Percentiles rank a stretch among this genome's conserved stretches.
Conservation (phyloP, 768 basidiomycete species). For the Mycena haematopus region DNA sequence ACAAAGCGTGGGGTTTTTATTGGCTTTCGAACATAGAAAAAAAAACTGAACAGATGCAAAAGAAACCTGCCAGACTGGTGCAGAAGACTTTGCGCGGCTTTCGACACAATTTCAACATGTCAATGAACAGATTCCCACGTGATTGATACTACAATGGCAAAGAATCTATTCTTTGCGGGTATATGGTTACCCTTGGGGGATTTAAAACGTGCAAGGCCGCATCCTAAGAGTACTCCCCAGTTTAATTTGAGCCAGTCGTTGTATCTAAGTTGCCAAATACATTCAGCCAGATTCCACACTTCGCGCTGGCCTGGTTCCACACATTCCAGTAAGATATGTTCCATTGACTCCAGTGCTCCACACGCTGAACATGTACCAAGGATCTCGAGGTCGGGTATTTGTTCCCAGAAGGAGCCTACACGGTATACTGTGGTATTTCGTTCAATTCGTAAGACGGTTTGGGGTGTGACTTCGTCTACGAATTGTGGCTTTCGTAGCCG, state of each 20-base stretch:
- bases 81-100: too few relatives aligned
- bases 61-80: too few relatives aligned
- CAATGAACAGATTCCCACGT: too few relatives aligned
- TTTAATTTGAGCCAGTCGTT: background rate
- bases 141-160: background rate
- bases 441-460: too few relatives aligned
- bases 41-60: too few relatives aligned
- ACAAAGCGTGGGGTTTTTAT: too few relatives aligned
- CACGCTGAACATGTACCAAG: slow-evolving; percentile 25
- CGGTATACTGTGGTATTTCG: too few relatives aligned
- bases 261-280: background rate
- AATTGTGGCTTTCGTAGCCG: too few relatives aligned
- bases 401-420: slow-evolving; percentile 29
- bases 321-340: background rate
- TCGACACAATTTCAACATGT: too few relatives aligned
- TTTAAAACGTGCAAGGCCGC: background rate
- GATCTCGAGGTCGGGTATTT: slow-evolving; percentile 20
- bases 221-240: background rate
- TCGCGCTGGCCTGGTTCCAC: background rate
- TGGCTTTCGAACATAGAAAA: too few relatives aligned
- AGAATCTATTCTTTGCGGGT: background rate
- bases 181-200: background rate
- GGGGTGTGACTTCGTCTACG: too few relatives aligned
- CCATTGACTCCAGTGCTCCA: slow-evolving; percentile 19
- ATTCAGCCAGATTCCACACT: background rate